Conservation (phyloP, 2,329 filamentous ascomycete genomes). For the Xylaria sp. region DNA sequence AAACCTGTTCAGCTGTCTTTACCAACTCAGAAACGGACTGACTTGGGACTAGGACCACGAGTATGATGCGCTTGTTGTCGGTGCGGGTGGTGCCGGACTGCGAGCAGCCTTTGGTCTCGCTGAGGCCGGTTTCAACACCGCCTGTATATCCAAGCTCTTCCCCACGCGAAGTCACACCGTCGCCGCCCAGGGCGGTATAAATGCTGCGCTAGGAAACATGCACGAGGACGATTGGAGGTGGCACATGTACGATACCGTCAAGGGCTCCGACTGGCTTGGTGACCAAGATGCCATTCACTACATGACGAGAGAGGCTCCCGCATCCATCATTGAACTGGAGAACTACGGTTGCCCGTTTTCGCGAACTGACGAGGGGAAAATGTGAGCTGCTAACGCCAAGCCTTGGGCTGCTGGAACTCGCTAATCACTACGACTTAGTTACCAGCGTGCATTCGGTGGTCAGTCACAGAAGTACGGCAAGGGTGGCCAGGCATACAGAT, state of each 20-base stretch:
- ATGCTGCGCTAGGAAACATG: constrained; percentile 93
- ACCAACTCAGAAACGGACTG: constrained; percentile 37
- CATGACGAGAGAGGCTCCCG: constrained; percentile 95
- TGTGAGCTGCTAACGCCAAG: constrained; percentile 59
- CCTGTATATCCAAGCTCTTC: constrained; percentile 88
- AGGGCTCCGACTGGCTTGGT: constrained; percentile 96
- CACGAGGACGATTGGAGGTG: constrained; percentile 98
- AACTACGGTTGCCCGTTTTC: constrained; percentile 98
- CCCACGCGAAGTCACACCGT: constrained; percentile 88
- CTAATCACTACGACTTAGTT: constrained; percentile 63
- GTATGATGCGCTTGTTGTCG: constrained; percentile 96
- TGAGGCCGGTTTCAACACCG: constrained; percentile 89
- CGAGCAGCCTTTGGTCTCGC: constrained; percentile 87
- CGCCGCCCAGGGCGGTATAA: constrained; percentile 85
- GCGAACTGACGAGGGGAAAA: constrained; percentile 94
- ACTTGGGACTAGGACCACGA: constrained; percentile 79
- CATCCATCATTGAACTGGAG: constrained; percentile 92
- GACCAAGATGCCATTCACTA: constrained; percentile 99
- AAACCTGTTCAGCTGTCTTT: constrained; percentile 1
- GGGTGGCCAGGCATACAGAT: constrained; percentile 97
- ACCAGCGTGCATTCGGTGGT: constrained; percentile 98
- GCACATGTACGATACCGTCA: constrained; percentile 99
- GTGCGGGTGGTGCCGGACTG: constrained; percentile 83
- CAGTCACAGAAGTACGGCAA: constrained; percentile 96
- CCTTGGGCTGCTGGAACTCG: background rate